Conservation (phyloP, 495 filamentous ascomycete genomes). For the Chaetomidium leptoderma region DNA sequence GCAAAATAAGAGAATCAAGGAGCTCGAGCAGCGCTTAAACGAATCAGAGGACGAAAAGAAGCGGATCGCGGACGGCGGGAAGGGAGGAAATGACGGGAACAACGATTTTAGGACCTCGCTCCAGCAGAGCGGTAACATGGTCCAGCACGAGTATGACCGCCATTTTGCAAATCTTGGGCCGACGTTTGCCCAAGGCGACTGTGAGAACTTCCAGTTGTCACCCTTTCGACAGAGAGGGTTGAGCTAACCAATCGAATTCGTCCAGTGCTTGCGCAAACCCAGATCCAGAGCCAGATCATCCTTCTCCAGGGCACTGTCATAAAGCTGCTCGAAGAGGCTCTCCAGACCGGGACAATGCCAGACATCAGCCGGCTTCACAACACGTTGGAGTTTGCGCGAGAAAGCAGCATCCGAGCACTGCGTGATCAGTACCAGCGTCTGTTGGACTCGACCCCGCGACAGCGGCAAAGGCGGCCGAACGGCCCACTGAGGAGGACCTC, state of each 20-base stretch:
- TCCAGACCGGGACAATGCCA: slow-evolving; percentile 25
- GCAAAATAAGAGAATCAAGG: slow-evolving; percentile 34
- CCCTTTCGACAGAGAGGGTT: no score
- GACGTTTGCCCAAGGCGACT: slow-evolving; percentile 34
- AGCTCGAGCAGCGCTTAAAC: slow-evolving; percentile 35
- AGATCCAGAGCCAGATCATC: slow-evolving; percentile 37
- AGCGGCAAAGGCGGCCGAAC: slow-evolving; percentile 12
- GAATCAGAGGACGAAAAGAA: slow-evolving; percentile 20
- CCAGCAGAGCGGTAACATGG: slow-evolving; percentile 23
- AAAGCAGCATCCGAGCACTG: slow-evolving; percentile 34
- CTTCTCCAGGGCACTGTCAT: slow-evolving; percentile 34
- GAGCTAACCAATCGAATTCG: not conserved
- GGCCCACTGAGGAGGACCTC: slow-evolving; percentile 26
- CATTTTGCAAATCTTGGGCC: slow-evolving; percentile 27
- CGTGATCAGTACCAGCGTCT: slow-evolving; percentile 36
- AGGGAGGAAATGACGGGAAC: not conserved
- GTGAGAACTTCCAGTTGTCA: slow-evolving; percentile 16
- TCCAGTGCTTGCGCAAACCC: slow-evolving; percentile 35
- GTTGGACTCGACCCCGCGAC: slow-evolving; percentile 15
- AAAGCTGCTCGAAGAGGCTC: slow-evolving; percentile 31
- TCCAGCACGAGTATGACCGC: slow-evolving; percentile 32
- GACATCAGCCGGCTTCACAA: slow-evolving; percentile 32
- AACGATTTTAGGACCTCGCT: slow-evolving; percentile 27
- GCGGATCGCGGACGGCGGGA: not conserved
- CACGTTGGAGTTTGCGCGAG: slow-evolving; percentile 35